Evolutionary conservation across 2,329 filamentous ascomycete genomes (phyloP).

Genomic region (Cladorrhinum sp.): DNA sequence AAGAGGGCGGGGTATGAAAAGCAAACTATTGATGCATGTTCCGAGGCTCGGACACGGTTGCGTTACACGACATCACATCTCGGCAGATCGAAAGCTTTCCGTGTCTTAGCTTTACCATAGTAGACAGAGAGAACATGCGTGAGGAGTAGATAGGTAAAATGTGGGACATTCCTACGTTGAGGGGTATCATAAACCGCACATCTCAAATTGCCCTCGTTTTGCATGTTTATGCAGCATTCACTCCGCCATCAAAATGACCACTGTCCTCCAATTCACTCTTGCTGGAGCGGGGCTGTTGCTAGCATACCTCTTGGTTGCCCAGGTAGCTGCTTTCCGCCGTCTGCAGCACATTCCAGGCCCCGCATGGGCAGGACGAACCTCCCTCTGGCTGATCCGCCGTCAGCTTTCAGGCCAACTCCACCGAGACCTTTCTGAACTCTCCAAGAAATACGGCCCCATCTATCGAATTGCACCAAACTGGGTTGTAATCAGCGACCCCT

Average conservation of each 20-base stretch:
- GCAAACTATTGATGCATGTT: too few relatives aligned
- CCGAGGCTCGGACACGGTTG: too few relatives aligned
- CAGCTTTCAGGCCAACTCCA: slow-evolving; percentile 11
- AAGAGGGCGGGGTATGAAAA: too few relatives aligned
- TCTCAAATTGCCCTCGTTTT: not conserved
- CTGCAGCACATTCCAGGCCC: slow-evolving; percentile 19
- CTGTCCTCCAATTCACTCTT: not conserved
- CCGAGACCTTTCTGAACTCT: slow-evolving; percentile 7
- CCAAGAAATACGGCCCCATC: slow-evolving; percentile 19
- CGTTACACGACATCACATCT: too few relatives aligned
- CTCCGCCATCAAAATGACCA: not conserved
- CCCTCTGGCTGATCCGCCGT: slow-evolving; percentile 15
- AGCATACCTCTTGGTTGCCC: slow-evolving; percentile 4
- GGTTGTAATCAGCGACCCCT: slow-evolving; percentile 16
- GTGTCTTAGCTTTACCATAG: too few relatives aligned
- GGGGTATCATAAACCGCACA: too few relatives aligned
- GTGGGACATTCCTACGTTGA: too few relatives aligned
- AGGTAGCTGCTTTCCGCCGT: not conserved
- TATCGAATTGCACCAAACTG: slow-evolving; percentile 18
- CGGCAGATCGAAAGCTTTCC: too few relatives aligned
- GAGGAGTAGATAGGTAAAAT: too few relatives aligned
- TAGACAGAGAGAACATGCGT: too few relatives aligned
- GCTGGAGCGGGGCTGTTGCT: not conserved
- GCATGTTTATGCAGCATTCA: not conserved
- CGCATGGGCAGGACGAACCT: slow-evolving; percentile 3